Evolutionary conservation across 768 basidiomycete genomes (phyloP).

Genomic region (Leccinum pellstonianum): DNA sequence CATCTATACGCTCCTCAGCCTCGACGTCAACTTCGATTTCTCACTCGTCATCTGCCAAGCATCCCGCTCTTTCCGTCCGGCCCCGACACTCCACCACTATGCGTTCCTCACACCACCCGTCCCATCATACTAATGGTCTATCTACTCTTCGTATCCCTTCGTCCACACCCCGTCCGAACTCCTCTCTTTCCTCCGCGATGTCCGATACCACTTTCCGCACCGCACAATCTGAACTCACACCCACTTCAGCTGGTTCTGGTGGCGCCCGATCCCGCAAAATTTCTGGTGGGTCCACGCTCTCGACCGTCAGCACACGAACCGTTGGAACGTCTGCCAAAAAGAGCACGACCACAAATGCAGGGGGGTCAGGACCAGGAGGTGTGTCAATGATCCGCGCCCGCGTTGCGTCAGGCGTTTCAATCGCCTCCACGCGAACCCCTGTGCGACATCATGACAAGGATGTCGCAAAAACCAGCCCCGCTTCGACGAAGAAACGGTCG

Average conservation of each 20-base stretch:
- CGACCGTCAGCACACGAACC: conserved; percentile 31
- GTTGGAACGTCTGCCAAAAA: conserved; percentile 29
- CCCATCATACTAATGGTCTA: conserved; percentile 22
- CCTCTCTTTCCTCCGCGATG: conserved; percentile 31
- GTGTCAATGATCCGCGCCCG: conserved; percentile 13
- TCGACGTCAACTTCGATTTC: conserved; percentile 10
- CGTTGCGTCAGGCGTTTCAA: conserved; percentile 29
- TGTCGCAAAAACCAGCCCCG: conserved; percentile 22
- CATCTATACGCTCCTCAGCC: conserved; percentile 24
- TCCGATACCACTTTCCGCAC: conserved; percentile 35
- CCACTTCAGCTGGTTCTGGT: conserved; percentile 27
- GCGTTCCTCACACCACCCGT: conserved; percentile 26
- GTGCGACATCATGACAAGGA: conserved; percentile 28
- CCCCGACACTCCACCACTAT: conserved; percentile 22
- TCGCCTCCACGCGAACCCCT: conserved; percentile 25
- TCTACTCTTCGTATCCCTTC: conserved; percentile 34
- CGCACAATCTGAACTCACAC: conserved; percentile 31
- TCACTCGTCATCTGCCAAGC: conserved; percentile 17
- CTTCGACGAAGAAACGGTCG: conserved; percentile 17
- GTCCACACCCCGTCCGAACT: conserved; percentile 23
- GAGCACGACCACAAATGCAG: neutral
- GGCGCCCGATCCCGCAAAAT: conserved; percentile 29
- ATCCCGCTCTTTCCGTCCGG: conserved; percentile 15
- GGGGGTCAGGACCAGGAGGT: conserved; percentile 12
- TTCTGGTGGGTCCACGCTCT: conserved; percentile 31